Percentiles rank a stretch among this genome's conserved stretches.
These are phyloP conservation scores for Trichoderma guizhouense DNA, from an alignment of 2,329 filamentous ascomycete genomes.

Conservation along the genomic window DNA sequence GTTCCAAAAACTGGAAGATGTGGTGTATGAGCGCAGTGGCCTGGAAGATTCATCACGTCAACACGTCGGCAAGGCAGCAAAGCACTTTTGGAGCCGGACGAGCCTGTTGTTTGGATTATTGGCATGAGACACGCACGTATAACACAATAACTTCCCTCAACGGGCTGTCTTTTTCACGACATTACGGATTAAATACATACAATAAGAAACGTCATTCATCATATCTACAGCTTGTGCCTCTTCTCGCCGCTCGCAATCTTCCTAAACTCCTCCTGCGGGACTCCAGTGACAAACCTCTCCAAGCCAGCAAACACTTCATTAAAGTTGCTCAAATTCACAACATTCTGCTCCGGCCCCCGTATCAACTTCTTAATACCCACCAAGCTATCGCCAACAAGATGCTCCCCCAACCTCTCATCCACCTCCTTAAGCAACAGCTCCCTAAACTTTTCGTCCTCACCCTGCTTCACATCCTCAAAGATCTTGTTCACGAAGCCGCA, in stretches of 20 bases:
- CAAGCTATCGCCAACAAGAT: constrained; percentile 77
- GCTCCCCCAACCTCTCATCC: constrained; percentile 72
- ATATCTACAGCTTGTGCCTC: constrained; percentile 82
- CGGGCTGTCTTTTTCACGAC: neutral
- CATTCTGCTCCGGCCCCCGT: constrained; percentile 65
- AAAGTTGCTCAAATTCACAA: constrained; percentile 73
- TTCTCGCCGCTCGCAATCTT: constrained; percentile 85
- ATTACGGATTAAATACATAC: neutral
- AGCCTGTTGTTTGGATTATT: constrained; percentile 78
- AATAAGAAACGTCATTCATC: neutral
- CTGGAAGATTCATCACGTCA: constrained; percentile 48
- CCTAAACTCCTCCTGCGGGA: constrained; percentile 84
- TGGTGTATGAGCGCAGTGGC: constrained; percentile 43
- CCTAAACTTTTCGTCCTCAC: constrained; percentile 67
- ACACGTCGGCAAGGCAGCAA: constrained; percentile 60
- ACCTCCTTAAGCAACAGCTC: constrained; percentile 73
- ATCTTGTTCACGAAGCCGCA: constrained; percentile 85
- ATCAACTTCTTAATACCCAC: constrained; percentile 83
- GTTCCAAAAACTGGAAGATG: constrained; percentile 45
- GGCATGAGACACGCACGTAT: constrained; percentile 32
- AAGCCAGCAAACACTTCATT: constrained; percentile 83
- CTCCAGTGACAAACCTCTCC: constrained; percentile 72
- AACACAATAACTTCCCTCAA: neutral
- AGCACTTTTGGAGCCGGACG: constrained; percentile 81
- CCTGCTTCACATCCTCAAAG: constrained; percentile 56